phyloP scores from a whole-genome alignment of 2,329 filamentous ascomycete genomes.

The Exserohilum rostratum region DNA sequence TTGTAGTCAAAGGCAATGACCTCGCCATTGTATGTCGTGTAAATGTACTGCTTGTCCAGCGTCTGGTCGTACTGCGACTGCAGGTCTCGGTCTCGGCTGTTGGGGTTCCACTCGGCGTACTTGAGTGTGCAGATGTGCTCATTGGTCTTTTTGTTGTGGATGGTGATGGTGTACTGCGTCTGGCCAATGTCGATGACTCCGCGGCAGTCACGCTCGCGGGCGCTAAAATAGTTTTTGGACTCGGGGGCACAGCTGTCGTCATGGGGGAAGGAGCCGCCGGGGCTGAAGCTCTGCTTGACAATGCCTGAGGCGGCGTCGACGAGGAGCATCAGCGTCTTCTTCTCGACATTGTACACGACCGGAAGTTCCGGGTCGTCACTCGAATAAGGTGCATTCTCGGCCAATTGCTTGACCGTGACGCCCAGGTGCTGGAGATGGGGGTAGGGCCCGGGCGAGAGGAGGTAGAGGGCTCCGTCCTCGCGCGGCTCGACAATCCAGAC shows the following conservation, averaged over 20 bases:
- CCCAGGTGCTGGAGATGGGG: constrained; percentile 68
- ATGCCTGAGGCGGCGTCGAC: constrained; percentile 85
- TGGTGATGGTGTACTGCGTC: constrained; percentile 87
- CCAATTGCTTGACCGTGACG: constrained; percentile 82
- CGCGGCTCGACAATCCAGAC: constrained; percentile 95
- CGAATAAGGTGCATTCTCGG: constrained; percentile 80
- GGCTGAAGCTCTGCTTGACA: constrained; percentile 83
- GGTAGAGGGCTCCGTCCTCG: constrained; percentile 83
- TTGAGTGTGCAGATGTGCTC: constrained; percentile 84
- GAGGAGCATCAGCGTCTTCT: constrained; percentile 87
- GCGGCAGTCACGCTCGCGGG: constrained; percentile 67
- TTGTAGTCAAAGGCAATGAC: constrained; percentile 80
- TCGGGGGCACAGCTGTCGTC: constrained; percentile 76
- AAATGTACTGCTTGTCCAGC: constrained; percentile 87
- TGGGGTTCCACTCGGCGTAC: constrained; percentile 94
- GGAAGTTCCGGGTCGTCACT: constrained; percentile 68
- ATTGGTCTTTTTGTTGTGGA: constrained; percentile 75
- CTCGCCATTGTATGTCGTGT: constrained; percentile 82
- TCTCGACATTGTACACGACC: constrained; percentile 88
- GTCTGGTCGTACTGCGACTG: constrained; percentile 79
- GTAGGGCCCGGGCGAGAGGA: constrained; percentile 74
- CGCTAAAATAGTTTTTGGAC: constrained; percentile 60
- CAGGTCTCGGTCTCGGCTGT: constrained; percentile 87
- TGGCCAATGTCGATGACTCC: constrained; percentile 80
- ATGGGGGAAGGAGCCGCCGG: constrained; percentile 70